These are phyloP conservation scores for Tetrahymena borealis DNA, from an alignment of 73 alveolate species.

Conservation along the genomic window DNA sequence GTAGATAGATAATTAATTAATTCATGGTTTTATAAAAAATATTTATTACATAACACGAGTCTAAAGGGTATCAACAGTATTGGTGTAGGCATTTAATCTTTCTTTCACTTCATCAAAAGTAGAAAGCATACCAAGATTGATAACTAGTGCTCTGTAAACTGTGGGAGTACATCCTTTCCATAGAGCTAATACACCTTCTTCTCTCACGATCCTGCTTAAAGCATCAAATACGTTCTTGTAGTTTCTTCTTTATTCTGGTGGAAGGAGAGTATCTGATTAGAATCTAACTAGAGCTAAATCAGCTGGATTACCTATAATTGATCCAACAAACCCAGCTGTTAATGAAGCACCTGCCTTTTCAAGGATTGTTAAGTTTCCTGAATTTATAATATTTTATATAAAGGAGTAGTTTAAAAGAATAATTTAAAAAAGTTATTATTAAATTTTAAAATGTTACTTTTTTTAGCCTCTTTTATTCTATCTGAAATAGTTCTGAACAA, in stretches of 20 bases:
- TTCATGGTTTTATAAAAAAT: background rate
- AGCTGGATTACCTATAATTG: constrained; percentile 92
- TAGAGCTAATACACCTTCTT: constrained; percentile 68
- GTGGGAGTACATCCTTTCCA: constrained; percentile 87
- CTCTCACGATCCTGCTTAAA: constrained; percentile 64
- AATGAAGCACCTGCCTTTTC: constrained; percentile 70
- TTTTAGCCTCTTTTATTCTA: constrained; percentile 48
- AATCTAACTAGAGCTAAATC: constrained; percentile 90
- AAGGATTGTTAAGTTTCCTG: constrained; percentile 35
- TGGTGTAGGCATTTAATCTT: constrained; percentile 49
- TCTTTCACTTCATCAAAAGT: constrained; percentile 80
- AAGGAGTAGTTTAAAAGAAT: background rate
- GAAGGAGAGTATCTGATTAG: constrained; percentile 74
- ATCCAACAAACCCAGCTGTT: constrained; percentile 83
- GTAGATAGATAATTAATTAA: too few relatives aligned
- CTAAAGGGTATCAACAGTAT: constrained; percentile 38
- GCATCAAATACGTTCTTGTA: constrained; percentile 84
- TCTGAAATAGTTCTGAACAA: constrained; percentile 59
- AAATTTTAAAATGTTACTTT: background rate
- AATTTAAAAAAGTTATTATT: background rate
- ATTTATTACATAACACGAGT: constrained; percentile 31
- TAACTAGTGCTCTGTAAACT: constrained; percentile 87
- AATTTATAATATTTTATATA: background rate
- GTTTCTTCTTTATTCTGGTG: constrained; percentile 79
- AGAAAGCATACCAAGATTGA: constrained; percentile 72